A percentile compares a stretch with the other conserved stretches of the same genome.
Conservation (phyloP, 306 rosid species). For the Cucurbita ficifolia region DNA sequence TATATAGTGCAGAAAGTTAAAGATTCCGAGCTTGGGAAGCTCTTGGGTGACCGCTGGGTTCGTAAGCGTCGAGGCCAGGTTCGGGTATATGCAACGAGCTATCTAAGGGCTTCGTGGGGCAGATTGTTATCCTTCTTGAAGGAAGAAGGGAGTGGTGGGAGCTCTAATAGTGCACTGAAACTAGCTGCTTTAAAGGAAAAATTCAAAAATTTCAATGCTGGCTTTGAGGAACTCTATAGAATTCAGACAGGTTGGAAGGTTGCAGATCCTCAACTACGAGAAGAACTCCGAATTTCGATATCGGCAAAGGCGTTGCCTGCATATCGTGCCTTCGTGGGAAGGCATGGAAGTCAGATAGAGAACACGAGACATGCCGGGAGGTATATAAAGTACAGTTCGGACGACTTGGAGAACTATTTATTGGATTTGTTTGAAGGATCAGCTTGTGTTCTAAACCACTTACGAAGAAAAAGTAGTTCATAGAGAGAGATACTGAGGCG, state of each 20-base stretch:
- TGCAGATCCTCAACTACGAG: conserved; percentile 71
- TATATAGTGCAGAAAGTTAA: conserved; percentile 76
- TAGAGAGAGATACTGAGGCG: conserved; percentile 11
- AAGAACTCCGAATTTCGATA: conserved; percentile 71
- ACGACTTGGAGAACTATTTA: conserved; percentile 70
- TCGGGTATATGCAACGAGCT: conserved; percentile 71
- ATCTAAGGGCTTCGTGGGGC: conserved; percentile 85
- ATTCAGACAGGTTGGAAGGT: conserved; percentile 93
- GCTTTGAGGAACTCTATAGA: conserved; percentile 78
- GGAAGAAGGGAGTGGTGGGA: conserved; percentile 84
- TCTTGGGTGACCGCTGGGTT: conserved; percentile 86
- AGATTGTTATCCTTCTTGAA: conserved; percentile 62
- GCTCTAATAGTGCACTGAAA: conserved; percentile 61
- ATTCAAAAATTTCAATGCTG: conserved; percentile 75
- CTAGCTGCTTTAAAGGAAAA: conserved; percentile 72
- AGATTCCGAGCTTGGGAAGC: conserved; percentile 63
- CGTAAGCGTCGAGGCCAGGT: conserved; percentile 74
- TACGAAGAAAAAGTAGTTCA: conserved; percentile 57
- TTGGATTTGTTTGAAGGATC: conserved; percentile 77
- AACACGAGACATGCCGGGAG: conserved; percentile 67
- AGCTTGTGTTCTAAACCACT: conserved; percentile 62
- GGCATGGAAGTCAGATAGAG: conserved; percentile 76
- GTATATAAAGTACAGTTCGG: conserved; percentile 74
- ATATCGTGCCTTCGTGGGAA: conserved; percentile 77
- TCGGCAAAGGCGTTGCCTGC: conserved; percentile 92